Conservation (phyloP, 1,139 yeast genomes). For the Eremothecium gossypii region DNA sequence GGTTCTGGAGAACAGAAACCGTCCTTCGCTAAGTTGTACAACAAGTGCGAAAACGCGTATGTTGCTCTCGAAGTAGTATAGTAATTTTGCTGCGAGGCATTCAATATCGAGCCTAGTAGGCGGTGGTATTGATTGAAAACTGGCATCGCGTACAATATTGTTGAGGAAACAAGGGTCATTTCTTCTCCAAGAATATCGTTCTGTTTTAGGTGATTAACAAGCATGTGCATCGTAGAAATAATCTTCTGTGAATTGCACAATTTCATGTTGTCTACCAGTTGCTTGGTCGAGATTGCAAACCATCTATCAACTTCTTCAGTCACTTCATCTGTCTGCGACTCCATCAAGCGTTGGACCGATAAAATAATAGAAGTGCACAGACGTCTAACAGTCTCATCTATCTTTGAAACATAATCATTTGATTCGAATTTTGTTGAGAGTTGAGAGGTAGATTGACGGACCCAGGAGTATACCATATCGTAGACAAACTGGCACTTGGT, state of each 20-base stretch:
- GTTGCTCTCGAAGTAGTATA: constrained; percentile 50
- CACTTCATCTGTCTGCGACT: constrained; percentile 31
- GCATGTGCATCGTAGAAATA: constrained; percentile 27
- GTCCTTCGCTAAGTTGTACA: constrained; percentile 57
- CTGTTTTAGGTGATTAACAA: constrained; percentile 26
- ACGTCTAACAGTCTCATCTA: constrained; percentile 43
- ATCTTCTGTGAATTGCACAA: constrained; percentile 31
- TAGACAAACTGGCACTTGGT: constrained; percentile 37
- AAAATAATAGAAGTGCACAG: constrained; percentile 56
- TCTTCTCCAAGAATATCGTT: constrained; percentile 33
- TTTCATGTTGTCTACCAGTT: constrained; percentile 34
- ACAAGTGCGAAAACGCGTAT: constrained; percentile 45
- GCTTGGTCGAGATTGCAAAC: constrained; percentile 45
- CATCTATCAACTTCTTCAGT: constrained; percentile 54
- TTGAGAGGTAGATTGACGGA: constrained; percentile 31
- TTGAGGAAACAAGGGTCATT: constrained; percentile 33
- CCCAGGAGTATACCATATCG: constrained; percentile 14
- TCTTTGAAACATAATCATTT: constrained; percentile 29
- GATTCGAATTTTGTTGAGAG: constrained; percentile 34
- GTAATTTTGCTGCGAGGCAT: constrained; percentile 40
- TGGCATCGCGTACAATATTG: constrained; percentile 49
- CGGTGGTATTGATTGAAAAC: constrained; percentile 45
- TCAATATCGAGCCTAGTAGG: constrained; percentile 36
- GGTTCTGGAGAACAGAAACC: constrained; percentile 94
- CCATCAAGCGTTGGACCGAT: constrained; percentile 51